These are phyloP conservation scores for Scorias spongiosa DNA, from an alignment of 2,329 filamentous ascomycete species.

Conservation along the genomic window DNA sequence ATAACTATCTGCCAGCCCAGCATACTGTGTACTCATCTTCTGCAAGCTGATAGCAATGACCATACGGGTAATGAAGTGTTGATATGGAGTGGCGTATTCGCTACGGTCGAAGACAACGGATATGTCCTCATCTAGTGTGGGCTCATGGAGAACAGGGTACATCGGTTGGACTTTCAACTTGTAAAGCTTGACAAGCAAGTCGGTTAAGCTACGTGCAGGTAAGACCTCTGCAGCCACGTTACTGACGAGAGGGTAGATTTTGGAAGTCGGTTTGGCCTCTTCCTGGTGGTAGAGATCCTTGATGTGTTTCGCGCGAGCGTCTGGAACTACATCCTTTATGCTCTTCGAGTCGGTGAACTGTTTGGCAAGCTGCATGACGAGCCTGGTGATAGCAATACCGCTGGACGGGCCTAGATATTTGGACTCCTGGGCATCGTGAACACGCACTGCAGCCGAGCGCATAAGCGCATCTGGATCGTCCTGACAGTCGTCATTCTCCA, in stretches of 20 bases:
- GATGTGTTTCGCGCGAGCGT: constrained; percentile 50
- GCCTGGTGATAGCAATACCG: constrained; percentile 83
- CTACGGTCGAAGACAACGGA: constrained; percentile 67
- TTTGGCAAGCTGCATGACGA: constrained; percentile 94
- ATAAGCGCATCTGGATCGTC: constrained; percentile 70
- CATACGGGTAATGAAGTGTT: constrained; percentile 80
- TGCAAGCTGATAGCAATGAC: constrained; percentile 91
- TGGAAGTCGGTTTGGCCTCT: constrained; percentile 51
- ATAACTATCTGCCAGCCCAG: constrained; percentile 88
- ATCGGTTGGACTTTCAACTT: constrained; percentile 81
- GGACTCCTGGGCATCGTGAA: constrained; percentile 74
- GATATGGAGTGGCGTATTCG: constrained; percentile 51
- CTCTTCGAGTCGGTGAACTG: constrained; percentile 79
- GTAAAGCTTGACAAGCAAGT: constrained; percentile 71
- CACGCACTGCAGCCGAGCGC: constrained; percentile 67
- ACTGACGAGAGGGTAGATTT: constrained; percentile 83
- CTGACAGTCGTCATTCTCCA: constrained; percentile 60
- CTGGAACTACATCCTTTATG: constrained; percentile 82
- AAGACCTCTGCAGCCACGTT: constrained; percentile 62
- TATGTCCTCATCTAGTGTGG: constrained; percentile 58
- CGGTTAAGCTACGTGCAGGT: constrained; percentile 57
- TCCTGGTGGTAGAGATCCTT: constrained; percentile 54
- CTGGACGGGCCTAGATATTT: constrained; percentile 88
- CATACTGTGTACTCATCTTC: constrained; percentile 76
- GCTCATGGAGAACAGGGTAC: constrained; percentile 76